Evolutionary conservation across 139 green algal genomes (phyloP).

Genomic region (Zygnema circumcarinatum): DNA sequence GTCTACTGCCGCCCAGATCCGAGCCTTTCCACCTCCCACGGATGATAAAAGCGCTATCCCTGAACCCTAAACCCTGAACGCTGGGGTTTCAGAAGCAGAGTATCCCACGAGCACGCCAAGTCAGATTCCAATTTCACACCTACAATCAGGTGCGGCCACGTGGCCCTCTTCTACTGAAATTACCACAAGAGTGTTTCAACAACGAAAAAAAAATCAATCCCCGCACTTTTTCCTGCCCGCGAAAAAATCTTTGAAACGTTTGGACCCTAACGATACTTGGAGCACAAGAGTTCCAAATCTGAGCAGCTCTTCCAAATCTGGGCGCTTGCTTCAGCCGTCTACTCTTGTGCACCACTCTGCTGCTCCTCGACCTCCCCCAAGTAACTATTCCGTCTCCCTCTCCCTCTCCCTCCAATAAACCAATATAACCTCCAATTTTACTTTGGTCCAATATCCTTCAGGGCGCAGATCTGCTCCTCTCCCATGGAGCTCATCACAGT

Average conservation of each 20-base stretch:
- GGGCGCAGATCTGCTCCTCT: conserved; percentile 89
- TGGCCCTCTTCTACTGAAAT: too few relatives aligned
- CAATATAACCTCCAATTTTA: conserved; percentile 21
- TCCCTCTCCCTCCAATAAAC: not conserved
- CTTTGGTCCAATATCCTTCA: conserved; percentile 73
- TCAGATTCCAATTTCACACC: too few relatives aligned
- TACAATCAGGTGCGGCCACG: too few relatives aligned
- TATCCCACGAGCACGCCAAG: too few relatives aligned
- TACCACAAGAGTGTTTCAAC: too few relatives aligned
- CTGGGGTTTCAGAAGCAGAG: too few relatives aligned
- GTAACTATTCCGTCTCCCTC: not conserved
- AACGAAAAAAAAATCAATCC: too few relatives aligned
- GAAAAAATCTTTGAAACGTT: too few relatives aligned
- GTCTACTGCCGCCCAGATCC: too few relatives aligned
- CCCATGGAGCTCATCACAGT: conserved; percentile 90
- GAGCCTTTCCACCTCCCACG: too few relatives aligned
- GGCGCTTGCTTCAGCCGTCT: not conserved
- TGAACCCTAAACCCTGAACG: too few relatives aligned
- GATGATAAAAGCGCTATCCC: too few relatives aligned
- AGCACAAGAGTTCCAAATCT: conserved; percentile 13
- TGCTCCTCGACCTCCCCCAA: not conserved
- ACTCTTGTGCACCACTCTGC: not conserved
- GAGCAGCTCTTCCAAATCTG: not conserved
- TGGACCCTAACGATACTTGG: not conserved
- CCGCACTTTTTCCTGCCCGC: not conserved